phyloP scores from a whole-genome alignment of 768 basidiomycete genomes.

The Pleurotus pulmonarius region DNA sequence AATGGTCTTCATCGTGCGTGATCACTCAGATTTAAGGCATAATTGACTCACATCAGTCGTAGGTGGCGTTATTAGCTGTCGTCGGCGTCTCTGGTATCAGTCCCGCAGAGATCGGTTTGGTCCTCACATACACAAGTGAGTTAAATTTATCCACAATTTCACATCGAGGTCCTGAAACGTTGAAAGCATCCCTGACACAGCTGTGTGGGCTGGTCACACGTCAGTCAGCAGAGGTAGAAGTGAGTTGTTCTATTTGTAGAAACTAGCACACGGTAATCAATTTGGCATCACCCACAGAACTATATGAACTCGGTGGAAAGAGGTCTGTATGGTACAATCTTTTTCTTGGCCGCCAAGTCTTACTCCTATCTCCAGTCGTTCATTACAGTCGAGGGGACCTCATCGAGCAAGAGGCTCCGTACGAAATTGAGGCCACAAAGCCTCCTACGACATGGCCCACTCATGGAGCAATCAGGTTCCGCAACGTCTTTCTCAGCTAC shows the following conservation, averaged over 20 bases:
- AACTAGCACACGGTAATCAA: neutral
- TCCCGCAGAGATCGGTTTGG: constrained; percentile 68
- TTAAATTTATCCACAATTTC: neutral
- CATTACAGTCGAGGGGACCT: constrained; percentile 47
- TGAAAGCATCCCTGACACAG: constrained; percentile 46
- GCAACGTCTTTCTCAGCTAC: constrained; percentile 59
- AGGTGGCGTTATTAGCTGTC: constrained; percentile 68
- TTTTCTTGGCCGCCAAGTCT: constrained; percentile 1
- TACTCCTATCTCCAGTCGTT: constrained; percentile 32
- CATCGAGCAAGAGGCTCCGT: constrained; percentile 64
- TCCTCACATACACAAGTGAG: constrained; percentile 62
- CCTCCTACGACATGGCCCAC: constrained; percentile 64
- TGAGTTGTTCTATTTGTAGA: constrained; percentile 16
- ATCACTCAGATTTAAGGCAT: too few species aligned
- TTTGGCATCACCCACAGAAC: constrained; percentile 34
- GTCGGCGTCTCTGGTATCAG: constrained; percentile 51
- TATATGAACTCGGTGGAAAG: constrained; percentile 67
- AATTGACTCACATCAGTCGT: neutral
- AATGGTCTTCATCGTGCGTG: constrained; percentile 48
- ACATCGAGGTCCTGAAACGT: neutral
- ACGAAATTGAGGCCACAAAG: constrained; percentile 51
- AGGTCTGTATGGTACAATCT: constrained; percentile 24
- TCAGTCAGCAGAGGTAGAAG: constrained; percentile 65
- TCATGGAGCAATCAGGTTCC: constrained; percentile 57
- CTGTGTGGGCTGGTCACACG: constrained; percentile 51